These are phyloP conservation scores for Aquilaria malaccensis DNA, from an alignment of 345 rosid species.

Conservation along the genomic window DNA sequence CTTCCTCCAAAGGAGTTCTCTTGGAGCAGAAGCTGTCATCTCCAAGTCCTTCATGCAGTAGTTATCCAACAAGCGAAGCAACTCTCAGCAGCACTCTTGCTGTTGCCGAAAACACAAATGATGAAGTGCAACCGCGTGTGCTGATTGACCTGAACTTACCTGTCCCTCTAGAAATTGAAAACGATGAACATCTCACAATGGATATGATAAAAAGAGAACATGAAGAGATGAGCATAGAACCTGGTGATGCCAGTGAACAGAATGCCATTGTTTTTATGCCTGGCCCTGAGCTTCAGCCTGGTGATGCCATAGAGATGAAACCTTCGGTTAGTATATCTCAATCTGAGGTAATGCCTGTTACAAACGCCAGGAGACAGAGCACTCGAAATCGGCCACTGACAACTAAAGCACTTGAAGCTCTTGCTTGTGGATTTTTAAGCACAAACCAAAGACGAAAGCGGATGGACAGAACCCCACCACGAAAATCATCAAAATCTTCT, in stretches of 20 bases:
- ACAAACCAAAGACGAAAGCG: slow-evolving; percentile 30
- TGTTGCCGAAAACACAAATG: slow-evolving; percentile 11
- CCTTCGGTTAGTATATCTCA: neutral
- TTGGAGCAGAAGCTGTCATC: slow-evolving; percentile 24
- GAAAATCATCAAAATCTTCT: slow-evolving; percentile 15
- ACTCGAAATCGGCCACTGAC: slow-evolving; percentile 46
- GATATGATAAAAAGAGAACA: slow-evolving; percentile 8
- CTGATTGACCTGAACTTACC: slow-evolving; percentile 53
- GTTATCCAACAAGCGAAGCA: slow-evolving; percentile 19
- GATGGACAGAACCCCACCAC: slow-evolving; percentile 8
- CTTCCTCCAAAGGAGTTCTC: slow-evolving; percentile 12
- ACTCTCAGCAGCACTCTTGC: slow-evolving; percentile 9
- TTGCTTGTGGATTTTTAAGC: slow-evolving; percentile 35
- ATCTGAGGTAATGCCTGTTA: slow-evolving; percentile 18
- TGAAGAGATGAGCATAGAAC: slow-evolving; percentile 7
- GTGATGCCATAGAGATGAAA: neutral
- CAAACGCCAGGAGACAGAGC: slow-evolving; percentile 39
- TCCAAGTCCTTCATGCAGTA: slow-evolving; percentile 22
- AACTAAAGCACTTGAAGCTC: slow-evolving; percentile 55
- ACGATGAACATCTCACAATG: slow-evolving; percentile 18
- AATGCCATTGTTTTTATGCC: slow-evolving; percentile 5
- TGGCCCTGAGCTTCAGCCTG: slow-evolving; percentile 13
- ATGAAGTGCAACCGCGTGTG: slow-evolving; percentile 21
- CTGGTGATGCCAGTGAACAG: slow-evolving; percentile 1
- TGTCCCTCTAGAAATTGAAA: slow-evolving; percentile 24